A percentile compares a stretch with the other conserved stretches of the same genome.
These are phyloP conservation scores for Fusarium sp. DNA, from an alignment of 2,329 filamentous ascomycete species.

Conservation along the genomic window DNA sequence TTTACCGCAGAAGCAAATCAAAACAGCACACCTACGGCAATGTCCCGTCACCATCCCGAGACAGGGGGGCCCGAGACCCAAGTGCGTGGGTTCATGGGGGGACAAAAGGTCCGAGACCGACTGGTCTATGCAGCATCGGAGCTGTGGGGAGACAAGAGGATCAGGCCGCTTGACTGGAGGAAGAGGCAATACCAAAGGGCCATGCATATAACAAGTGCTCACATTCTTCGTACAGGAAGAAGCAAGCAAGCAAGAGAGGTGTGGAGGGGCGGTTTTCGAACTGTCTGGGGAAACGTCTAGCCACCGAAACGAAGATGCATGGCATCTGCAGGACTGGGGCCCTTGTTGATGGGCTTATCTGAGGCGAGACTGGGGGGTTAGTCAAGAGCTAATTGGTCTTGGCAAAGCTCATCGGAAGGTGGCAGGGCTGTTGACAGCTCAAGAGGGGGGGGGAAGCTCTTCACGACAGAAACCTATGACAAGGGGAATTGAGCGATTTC, in stretches of 20 bases:
- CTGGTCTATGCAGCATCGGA: neutral
- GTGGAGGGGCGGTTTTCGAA: constrained; percentile 17
- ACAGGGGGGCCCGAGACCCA: neutral
- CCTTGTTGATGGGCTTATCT: constrained; percentile 1
- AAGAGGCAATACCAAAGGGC: neutral
- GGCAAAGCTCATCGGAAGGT: neutral
- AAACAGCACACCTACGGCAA: neutral
- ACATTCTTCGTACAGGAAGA: constrained; percentile 4
- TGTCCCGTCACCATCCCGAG: neutral
- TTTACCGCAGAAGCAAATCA: neutral
- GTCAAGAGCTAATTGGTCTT: constrained; percentile 8
- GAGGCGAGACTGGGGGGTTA: neutral
- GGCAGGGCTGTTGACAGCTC: constrained; percentile 1
- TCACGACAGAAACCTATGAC: neutral
- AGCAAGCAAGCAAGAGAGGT: neutral
- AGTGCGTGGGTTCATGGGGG: constrained; percentile 1
- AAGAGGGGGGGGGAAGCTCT: neutral
- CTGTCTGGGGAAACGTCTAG: constrained; percentile 25
- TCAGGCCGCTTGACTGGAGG: neutral
- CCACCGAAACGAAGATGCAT: constrained; percentile 4
- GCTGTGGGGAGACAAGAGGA: neutral
- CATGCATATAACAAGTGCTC: constrained; percentile 1
- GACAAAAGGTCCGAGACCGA: neutral
- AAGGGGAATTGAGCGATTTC: constrained; percentile 15
- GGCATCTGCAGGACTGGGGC: neutral